Evolutionary conservation across 306 rosid genomes (phyloP), one percentile per base, ranked within the genome.

Genomic region (Quercus engelmannii): DNA sequence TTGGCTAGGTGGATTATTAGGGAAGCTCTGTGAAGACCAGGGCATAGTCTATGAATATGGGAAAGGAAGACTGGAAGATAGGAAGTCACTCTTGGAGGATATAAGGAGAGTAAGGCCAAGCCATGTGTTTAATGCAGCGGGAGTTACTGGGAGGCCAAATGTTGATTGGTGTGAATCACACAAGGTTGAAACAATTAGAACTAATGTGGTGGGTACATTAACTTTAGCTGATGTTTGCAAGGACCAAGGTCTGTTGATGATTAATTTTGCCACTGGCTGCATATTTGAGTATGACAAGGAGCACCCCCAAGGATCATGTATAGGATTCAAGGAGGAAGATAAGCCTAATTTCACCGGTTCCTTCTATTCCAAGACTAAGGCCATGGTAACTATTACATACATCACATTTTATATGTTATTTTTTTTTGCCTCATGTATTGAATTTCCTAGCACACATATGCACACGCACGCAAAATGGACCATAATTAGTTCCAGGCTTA

Each of bases 151-250:
- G 43, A 86, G 96, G 81, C 97, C 97, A 76, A 91, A 93, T 85
- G 96, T 93, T 33, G 97, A 91, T 80, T 93, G 97, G 96, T 91
- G 97, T 55, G 97, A 91, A 82, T 81, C 91, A 74, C 97, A 93
- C 56, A 91, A 89, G 73, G 43, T 94, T 0, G 97, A 91, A 79
- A 91, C 96, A 49, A 91, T 93, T 78, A 87, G 91, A 78, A 76
- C 92, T 28, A 92, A 92, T 86, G 92, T 89, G 4, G 90, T 82
- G 1, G 95, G 95, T 0, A 86, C 89, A 2, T 55, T 92, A 41
- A 90, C 87, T 56, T 43, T 92, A 73, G 97, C 93, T 69, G 91
- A 89, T 85, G 83, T 90, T 78, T 92, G 95, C 74, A 89, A 71
- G 85, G 92, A 90, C 15, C 73, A 78, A 51, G 78, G 71, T 19